phyloP scores from a whole-genome alignment of 176 grass and related monocot genomes.

The Ensete glaucum region DNA sequence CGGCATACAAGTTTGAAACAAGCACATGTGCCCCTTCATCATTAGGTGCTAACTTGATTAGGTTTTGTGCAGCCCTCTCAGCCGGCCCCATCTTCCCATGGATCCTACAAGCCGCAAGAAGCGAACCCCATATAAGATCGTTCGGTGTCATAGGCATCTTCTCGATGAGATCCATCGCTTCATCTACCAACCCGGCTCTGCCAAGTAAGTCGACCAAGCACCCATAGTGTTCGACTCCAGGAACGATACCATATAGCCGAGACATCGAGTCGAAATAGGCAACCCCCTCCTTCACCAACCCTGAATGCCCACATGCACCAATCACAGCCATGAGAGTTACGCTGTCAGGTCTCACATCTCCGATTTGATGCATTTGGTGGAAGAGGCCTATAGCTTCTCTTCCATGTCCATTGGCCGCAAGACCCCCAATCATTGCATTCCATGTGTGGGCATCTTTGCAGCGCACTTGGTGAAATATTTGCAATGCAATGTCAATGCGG shows the following conservation, averaged over 20 bases:
- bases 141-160: constrained; percentile 59
- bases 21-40: constrained; percentile 57
- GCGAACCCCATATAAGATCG: constrained; percentile 62
- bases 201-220: constrained; percentile 78
- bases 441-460: constrained; percentile 45
- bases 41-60: constrained; percentile 33
- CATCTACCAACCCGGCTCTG: constrained; percentile 53
- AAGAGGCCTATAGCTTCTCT: constrained; percentile 50
- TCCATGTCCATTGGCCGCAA: constrained; percentile 62
- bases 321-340: constrained; percentile 65
- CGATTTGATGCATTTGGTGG: constrained; percentile 40
- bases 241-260: constrained; percentile 24
- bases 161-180: constrained; percentile 58
- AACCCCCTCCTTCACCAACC: constrained; percentile 56
- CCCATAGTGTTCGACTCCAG: constrained; percentile 64
- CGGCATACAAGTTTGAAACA: constrained; percentile 62
- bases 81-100: constrained; percentile 44
- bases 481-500: constrained; percentile 38
- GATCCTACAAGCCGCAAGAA: constrained; percentile 67
- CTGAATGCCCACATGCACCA: constrained; percentile 59
- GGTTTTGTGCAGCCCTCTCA: constrained; percentile 29
- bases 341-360: constrained; percentile 45
- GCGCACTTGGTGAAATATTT: constrained; percentile 52
- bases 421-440: constrained; percentile 74
- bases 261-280: constrained; percentile 51